Percentiles rank a stretch among this genome's conserved stretches.
These are phyloP conservation scores for Onygenales sp. DNA, from an alignment of 2,329 filamentous ascomycete genomes.

Conservation along the genomic window DNA sequence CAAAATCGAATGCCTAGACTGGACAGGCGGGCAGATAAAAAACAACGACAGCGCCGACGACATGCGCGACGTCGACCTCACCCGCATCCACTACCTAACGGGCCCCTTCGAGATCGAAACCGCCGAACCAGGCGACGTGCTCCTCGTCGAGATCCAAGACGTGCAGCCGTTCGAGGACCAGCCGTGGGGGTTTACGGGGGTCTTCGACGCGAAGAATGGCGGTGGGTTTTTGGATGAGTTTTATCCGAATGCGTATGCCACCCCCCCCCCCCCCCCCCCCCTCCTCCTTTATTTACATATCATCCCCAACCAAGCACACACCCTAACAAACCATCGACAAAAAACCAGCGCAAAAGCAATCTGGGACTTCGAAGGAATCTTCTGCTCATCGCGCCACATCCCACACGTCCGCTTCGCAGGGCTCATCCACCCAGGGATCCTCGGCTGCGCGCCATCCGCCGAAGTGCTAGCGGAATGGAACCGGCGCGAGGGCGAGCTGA, in stretches of 20 bases:
- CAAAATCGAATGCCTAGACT: constrained; percentile 88
- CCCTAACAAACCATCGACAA: constrained; percentile 18
- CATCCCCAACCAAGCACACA: constrained; percentile 21
- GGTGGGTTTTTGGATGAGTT: constrained; percentile 83
- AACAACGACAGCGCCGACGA: constrained; percentile 91
- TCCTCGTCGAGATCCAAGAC: constrained; percentile 85
- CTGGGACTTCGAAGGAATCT: constrained; percentile 69
- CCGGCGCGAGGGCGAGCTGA: constrained; percentile 68
- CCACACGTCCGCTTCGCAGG: constrained; percentile 81
- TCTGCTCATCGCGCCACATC: constrained; percentile 78
- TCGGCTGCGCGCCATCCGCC: constrained; percentile 76
- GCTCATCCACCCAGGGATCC: constrained; percentile 82
- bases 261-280: constrained; percentile 17
- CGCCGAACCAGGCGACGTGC: constrained; percentile 73
- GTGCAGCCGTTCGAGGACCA: constrained; percentile 79
- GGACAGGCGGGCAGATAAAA: constrained; percentile 67
- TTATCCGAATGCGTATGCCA: constrained; percentile 63
- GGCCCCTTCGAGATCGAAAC: constrained; percentile 82
- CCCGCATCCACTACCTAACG: constrained; percentile 75
- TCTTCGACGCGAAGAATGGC: constrained; percentile 72
- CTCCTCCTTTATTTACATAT: background rate
- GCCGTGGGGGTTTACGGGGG: constrained; percentile 83
- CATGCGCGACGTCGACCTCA: constrained; percentile 73
- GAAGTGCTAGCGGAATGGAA: constrained; percentile 78
- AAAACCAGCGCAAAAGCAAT: constrained; percentile 53